Evolutionary conservation across 768 basidiomycete species (phyloP), one percentile per base, ranked within the genome.

Genomic region (Tylopilus sp.): DNA sequence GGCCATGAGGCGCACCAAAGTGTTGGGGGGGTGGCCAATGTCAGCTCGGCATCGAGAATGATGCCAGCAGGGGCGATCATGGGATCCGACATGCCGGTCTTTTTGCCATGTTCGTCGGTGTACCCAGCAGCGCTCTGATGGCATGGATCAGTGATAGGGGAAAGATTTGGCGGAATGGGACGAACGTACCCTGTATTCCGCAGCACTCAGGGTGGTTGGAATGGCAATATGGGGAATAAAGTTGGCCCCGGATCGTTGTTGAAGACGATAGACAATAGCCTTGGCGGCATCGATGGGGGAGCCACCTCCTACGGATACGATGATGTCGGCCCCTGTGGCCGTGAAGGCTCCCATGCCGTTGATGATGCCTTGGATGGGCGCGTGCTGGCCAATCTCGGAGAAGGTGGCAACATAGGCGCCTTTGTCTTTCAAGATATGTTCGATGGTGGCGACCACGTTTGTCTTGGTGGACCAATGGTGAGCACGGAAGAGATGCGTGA

Each of bases 201-300:
- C 86, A 1, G 87, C 87, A 58, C 86, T 88, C 31, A 91, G 71
- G 5, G 88, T 90, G 7, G 89, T 92, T 0, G 90, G 90, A 51
- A 91, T 83, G 15, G 89, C 85, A 45, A 92, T 87, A 57, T 90
- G 88, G 18, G 69, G 75, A 44, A 80, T 67, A 44, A 76, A 81
- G 5, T 69, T 68, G 1, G 78, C 80, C 2, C 79, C 81, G 3
- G 58, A 67, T 53, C 83, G 79, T 52, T 83, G 68, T 57, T 86
- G 81, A 28, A 83, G 69, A 45, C 79, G 75, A 64, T 82, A 84
- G 8, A 85, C 63, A 25, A 91, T 85, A 0, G 82, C 82, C 63
- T 92, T 91, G 20, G 85, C 72, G 2, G 85, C 87, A 64, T 91
- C 90, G 51, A 91, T 74, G 12, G 88, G 87, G 1, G 88, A 90